These are phyloP conservation scores for Stagonosporopsis tanaceti DNA, from an alignment of 2,329 filamentous ascomycete species.

Conservation along the genomic window DNA sequence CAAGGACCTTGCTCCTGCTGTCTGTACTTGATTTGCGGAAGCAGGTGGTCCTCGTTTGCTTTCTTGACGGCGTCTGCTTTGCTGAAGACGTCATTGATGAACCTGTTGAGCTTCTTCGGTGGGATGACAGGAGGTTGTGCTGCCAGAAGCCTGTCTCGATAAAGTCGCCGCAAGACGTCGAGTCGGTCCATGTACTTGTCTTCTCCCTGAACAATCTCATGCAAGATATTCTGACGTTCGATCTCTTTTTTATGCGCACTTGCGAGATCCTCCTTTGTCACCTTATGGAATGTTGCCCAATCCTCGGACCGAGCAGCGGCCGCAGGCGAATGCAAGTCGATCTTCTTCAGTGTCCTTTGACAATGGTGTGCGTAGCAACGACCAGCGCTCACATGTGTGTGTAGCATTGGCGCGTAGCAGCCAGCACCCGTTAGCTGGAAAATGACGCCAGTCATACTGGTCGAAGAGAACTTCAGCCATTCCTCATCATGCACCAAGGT, in stretches of 20 bases:
- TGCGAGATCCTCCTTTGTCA: slow-evolving; percentile 79
- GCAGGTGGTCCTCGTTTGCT: slow-evolving; percentile 89
- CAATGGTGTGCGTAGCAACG: slow-evolving; percentile 95
- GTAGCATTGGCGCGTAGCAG: slow-evolving; percentile 87
- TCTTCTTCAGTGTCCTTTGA: slow-evolving; percentile 91
- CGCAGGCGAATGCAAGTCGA: slow-evolving; percentile 81
- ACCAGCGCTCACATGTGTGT: slow-evolving; percentile 71
- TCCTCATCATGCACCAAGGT: slow-evolving; percentile 90
- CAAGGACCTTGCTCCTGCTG: slow-evolving; percentile 97
- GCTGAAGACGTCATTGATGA: slow-evolving; percentile 86
- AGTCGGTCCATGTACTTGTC: slow-evolving; percentile 90
- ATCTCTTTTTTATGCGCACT: slow-evolving; percentile 83
- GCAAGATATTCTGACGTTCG: slow-evolving; percentile 89
- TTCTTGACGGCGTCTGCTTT: slow-evolving; percentile 87
- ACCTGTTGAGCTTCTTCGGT: slow-evolving; percentile 78
- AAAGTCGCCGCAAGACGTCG: slow-evolving; percentile 83
- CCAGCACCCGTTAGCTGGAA: slow-evolving; percentile 92
- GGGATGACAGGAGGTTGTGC: slow-evolving; percentile 82
- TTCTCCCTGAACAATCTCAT: slow-evolving; percentile 94
- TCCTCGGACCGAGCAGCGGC: slow-evolving; percentile 73
- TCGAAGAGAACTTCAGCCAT: slow-evolving; percentile 92
- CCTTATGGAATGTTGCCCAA: slow-evolving; percentile 88
- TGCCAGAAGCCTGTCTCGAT: slow-evolving; percentile 78
- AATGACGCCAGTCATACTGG: slow-evolving; percentile 84
- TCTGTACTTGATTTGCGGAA: slow-evolving; percentile 94